Percentiles rank a stretch among this genome's conserved stretches.
Evolutionary conservation across 2,329 filamentous ascomycete species (phyloP).

Genomic region (Aspergillus latus): DNA sequence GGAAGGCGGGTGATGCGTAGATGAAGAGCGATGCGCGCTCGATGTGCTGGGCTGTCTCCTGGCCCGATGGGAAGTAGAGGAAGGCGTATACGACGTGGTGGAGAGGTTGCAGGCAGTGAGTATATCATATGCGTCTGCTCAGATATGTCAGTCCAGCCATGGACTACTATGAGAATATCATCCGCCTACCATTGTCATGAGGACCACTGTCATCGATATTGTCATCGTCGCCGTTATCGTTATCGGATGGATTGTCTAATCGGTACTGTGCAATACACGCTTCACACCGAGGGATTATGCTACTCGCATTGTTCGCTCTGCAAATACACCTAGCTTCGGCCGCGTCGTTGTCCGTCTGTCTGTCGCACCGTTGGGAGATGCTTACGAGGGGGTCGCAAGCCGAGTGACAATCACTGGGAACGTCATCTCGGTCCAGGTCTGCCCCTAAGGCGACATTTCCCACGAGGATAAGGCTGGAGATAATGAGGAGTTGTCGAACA

Average conservation of each 20-base stretch:
- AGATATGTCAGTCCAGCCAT: constrained; percentile 8
- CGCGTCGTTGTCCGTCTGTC: constrained; percentile 22
- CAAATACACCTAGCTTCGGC: constrained; percentile 32
- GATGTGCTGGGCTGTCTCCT: background rate
- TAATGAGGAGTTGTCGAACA: constrained; percentile 23
- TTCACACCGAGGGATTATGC: constrained; percentile 32
- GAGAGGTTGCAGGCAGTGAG: constrained; percentile 29
- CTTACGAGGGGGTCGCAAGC: constrained; percentile 28
- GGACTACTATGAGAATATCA: background rate
- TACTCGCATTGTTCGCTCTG: constrained; percentile 27
- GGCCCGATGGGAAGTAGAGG: background rate
- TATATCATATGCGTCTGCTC: constrained; percentile 32
- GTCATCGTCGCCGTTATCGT: constrained; percentile 18
- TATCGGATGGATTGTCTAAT: constrained; percentile 13
- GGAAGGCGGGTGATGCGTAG: background rate
- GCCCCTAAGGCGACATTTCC: constrained; percentile 24
- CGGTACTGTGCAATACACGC: constrained; percentile 33
- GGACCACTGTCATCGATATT: constrained; percentile 18
- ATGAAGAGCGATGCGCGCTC: background rate
- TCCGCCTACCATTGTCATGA: constrained; percentile 29
- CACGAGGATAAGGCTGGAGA: constrained; percentile 27
- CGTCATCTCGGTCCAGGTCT: constrained; percentile 30
- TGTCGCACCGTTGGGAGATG: constrained; percentile 27
- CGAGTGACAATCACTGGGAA: constrained; percentile 30
- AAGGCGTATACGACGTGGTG: constrained; percentile 29